Conservation (phyloP, 2,329 filamentous ascomycete genomes). For the Hypoxylon sp. region DNA sequence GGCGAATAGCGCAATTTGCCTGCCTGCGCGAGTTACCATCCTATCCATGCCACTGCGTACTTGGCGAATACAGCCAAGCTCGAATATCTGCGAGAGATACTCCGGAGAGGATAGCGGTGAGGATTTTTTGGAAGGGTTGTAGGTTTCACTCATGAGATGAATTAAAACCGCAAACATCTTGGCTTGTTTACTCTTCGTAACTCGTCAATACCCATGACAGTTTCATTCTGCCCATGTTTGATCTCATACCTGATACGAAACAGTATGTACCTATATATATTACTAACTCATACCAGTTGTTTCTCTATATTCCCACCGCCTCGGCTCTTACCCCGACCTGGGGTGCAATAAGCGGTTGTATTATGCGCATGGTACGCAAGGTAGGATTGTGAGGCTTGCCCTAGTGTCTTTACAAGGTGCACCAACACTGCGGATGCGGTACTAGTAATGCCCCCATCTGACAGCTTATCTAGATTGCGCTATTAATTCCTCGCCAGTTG, state of each 20-base stretch:
- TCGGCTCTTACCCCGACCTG: slow-evolving; percentile 24
- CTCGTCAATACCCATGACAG: slow-evolving; percentile 1
- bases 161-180: slow-evolving; percentile 16
- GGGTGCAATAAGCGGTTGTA: slow-evolving; percentile 25
- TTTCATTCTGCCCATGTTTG: slow-evolving; percentile 16
- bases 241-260: slow-evolving; percentile 8
- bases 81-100: slow-evolving; percentile 20
- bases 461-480: slow-evolving; percentile 38
- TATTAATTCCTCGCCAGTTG: slow-evolving; percentile 38
- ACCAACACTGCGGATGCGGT: slow-evolving; percentile 28
- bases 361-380: slow-evolving; percentile 19
- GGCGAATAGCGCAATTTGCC: slow-evolving; percentile 11
- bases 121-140: slow-evolving; percentile 1
- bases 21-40: slow-evolving; percentile 14
- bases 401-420: slow-evolving; percentile 24
- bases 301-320: slow-evolving; percentile 9
- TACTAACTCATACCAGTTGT: slow-evolving; percentile 7
- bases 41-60: slow-evolving; percentile 12
- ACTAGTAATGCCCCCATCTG: slow-evolving; percentile 30
- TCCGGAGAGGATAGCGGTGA: slow-evolving; percentile 32
- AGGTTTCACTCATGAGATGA: slow-evolving; percentile 6
- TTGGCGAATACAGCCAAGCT: slow-evolving; percentile 27
- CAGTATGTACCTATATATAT: slow-evolving; percentile 23
- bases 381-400: slow-evolving; percentile 17
- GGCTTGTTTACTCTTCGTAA: slow-evolving; percentile 9